Base-by-base conservation (phyloP, 1,284 basidiomycete genomes). In the Coniophora puteana region DNA sequence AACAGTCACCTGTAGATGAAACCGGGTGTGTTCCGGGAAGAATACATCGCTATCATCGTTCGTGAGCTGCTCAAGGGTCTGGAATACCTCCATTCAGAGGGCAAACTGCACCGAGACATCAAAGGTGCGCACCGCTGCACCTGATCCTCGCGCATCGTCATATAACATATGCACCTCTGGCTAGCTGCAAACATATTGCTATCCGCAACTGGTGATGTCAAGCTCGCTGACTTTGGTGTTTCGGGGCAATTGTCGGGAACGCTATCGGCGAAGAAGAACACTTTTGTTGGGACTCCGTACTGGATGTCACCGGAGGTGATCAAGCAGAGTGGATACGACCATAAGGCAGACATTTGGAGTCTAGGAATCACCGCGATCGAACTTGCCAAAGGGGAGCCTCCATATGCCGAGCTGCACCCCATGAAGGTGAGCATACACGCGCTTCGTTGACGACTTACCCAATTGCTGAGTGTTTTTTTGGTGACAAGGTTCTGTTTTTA, bases 271-370 rank as follows among this genome's bases (percentile, higher is more conserved):
- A 96, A 96, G 80, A 98, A 98, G 77, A 98, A 98, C 55, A 97
- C 93, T 0, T 97, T 98, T 59, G 94, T 98, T 38, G 92, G 95
- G 22, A 95, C 94, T 12, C 92, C 92, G 2, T 95, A 94, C 59
- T 96, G 93, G 93, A 99, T 99, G 95, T 93, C 92, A 17, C 95
- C 95, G 6, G 95, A 99, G 62, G 95, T 99, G 17, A 98, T 99
- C 73, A 98, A 98, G 66, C 95, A 99, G 68, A 95, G 91, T 47
- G 96, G 96, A 7, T 99, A 99, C 63, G 95, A 98, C 58, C 89
- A 94, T 64, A 98, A 97, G 61, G 95, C 95, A 10, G 95, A 99
- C 63, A 97, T 99, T 38, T 96, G 93, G 93, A 91, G 87, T 62
- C 68, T 95, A 51, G 92, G 91, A 5, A 99, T 99, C 60, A 98